Percentiles rank a stretch among this genome's conserved stretches.
Conservation (phyloP, 1,284 basidiomycete species). For the Cerioporus squamosus region DNA sequence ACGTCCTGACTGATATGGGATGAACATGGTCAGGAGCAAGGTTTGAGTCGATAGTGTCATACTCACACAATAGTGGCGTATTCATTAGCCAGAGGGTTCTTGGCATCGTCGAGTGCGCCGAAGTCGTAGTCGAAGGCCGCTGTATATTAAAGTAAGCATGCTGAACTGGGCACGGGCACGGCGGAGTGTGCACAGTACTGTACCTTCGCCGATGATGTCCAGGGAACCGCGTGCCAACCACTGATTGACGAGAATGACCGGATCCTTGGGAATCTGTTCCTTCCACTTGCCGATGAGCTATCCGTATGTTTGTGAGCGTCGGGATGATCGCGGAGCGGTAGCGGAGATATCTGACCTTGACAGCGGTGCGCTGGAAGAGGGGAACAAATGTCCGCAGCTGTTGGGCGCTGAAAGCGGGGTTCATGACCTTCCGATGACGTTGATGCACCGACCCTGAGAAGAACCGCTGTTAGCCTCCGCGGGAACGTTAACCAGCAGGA, state of each 20-base stretch:
- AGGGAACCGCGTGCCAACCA: constrained; percentile 36
- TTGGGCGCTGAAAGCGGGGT: constrained; percentile 43
- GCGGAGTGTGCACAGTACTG: not conserved
- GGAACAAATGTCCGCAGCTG: constrained; percentile 50
- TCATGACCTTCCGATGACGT: constrained; percentile 43
- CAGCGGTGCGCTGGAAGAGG: constrained; percentile 46
- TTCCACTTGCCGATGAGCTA: not conserved
- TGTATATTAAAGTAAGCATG: not conserved
- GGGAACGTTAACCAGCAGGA: no score
- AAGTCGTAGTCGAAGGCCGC: constrained; percentile 37
- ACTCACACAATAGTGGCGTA: constrained; percentile 38
- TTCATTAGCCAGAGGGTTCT: constrained; percentile 28
- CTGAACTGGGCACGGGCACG: not conserved
- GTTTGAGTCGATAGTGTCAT: not conserved
- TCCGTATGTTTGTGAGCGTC: not conserved
- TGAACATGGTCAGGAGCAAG: not conserved
- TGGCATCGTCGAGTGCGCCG: constrained; percentile 29
- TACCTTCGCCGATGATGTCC: constrained; percentile 37
- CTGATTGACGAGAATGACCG: constrained; percentile 10
- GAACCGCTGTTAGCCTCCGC: not conserved
- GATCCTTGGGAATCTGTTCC: not conserved
- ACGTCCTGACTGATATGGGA: constrained; percentile 7
- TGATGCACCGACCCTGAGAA: constrained; percentile 42
- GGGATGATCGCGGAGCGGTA: no score
- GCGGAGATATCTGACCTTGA: constrained; percentile 36